Percentiles rank a stretch among this genome's conserved stretches.
These are phyloP conservation scores for Myxozyma monticola DNA, from an alignment of 805 yeast species.

Conservation along the genomic window DNA sequence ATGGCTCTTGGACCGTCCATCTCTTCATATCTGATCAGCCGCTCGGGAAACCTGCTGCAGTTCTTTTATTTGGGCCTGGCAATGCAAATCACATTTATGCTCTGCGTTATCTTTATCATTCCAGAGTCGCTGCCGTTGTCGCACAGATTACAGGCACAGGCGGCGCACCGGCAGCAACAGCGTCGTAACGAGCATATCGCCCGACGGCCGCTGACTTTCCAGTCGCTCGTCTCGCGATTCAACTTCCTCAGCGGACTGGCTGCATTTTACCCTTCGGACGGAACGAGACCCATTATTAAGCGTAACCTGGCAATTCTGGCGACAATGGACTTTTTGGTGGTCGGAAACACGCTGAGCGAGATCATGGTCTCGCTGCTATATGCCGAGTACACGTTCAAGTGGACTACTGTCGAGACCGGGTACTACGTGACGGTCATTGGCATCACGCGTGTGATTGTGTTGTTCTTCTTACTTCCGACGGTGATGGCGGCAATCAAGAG, in stretches of 20 bases:
- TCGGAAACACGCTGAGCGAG: constrained; percentile 16
- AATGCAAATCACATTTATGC: constrained; percentile 8
- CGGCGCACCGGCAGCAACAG: constrained; percentile 5
- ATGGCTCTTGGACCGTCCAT: constrained; percentile 25
- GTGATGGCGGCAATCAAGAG: constrained; percentile 12
- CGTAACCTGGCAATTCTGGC: constrained; percentile 19
- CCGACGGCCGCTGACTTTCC: background rate
- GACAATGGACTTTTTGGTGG: constrained; percentile 11
- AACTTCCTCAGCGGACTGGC: constrained; percentile 14
- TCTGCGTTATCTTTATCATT: constrained; percentile 11
- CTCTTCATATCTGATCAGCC: constrained; percentile 11
- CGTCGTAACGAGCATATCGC: background rate
- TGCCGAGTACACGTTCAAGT: constrained; percentile 35
- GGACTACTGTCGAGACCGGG: constrained; percentile 39
- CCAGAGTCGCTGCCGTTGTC: constrained; percentile 20
- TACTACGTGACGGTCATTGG: constrained; percentile 36
- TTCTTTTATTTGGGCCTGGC: constrained; percentile 20
- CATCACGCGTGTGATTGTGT: constrained; percentile 30
- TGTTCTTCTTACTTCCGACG: constrained; percentile 32
- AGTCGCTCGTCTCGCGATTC: background rate
- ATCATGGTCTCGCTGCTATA: constrained; percentile 22
- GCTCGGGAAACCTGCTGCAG: constrained; percentile 13
- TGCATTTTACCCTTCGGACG: constrained; percentile 24
- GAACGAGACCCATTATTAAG: constrained; percentile 15
- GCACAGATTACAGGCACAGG: constrained; percentile 8